phyloP scores from a whole-genome alignment of 1,284 basidiomycete species.

The Dichomitus squalens region DNA sequence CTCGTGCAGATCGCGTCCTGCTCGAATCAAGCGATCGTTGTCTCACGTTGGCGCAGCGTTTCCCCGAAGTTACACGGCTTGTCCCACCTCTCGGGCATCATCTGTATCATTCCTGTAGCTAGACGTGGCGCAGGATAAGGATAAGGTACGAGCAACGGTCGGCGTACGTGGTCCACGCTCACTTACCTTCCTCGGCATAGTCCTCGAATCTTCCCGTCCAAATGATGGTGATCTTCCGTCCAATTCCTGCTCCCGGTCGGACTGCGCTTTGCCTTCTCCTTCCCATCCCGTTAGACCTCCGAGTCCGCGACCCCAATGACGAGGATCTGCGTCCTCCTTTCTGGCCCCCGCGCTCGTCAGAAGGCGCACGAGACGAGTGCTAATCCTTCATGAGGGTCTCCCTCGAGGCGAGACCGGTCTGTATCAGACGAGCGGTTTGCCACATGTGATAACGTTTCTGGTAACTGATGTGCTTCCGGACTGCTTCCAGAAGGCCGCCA shows the following conservation, averaged over 20 bases:
- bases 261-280: conserved; percentile 2
- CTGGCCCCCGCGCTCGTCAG: conserved; percentile 1
- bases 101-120: not conserved
- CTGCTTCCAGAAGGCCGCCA: conserved; percentile 7
- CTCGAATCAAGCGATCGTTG: not conserved
- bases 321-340: conserved; percentile 21
- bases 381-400: not conserved
- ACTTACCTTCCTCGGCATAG: not conserved
- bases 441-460: conserved; percentile 6
- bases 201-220: conserved; percentile 12
- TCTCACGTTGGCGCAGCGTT: not conserved
- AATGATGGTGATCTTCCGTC: conserved; percentile 12
- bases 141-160: conserved; percentile 4
- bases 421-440: conserved; percentile 5
- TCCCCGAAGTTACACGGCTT: not conserved
- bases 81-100: not conserved
- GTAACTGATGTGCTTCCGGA: conserved; percentile 2
- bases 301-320: conserved; percentile 7
- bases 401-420: conserved; percentile 8
- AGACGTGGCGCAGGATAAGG: not conserved
- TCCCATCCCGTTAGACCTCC: conserved; percentile 5
- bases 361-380: not conserved
- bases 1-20: not conserved
- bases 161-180: too few relatives aligned
- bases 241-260: not conserved